Conservation (phyloP, 441 rosid species). For the Populus tomentosa region DNA sequence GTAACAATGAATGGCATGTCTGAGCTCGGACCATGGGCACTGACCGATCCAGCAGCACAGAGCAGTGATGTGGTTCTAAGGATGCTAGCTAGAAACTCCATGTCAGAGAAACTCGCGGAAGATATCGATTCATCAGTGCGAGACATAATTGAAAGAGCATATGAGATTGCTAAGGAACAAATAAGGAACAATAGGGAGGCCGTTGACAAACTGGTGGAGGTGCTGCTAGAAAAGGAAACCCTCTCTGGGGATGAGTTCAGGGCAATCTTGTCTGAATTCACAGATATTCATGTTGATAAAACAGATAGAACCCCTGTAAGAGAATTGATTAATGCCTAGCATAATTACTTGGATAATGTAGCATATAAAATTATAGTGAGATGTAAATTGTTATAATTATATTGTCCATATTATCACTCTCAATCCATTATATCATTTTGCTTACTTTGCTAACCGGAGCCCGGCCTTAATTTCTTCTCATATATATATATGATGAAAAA, state of each 20-base stretch:
- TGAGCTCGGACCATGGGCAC: conserved; percentile 65
- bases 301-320: conserved; percentile 24
- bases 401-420: too few species aligned
- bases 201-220: conserved; percentile 71
- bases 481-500: too few species aligned
- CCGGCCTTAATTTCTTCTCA: too few species aligned
- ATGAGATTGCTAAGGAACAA: conserved; percentile 55
- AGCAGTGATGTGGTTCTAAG: conserved; percentile 60
- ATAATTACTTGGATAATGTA: background rate
- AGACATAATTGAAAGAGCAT: conserved; percentile 45
- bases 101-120: conserved; percentile 68
- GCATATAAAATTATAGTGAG: too few species aligned
- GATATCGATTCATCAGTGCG: conserved; percentile 54
- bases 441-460: too few species aligned
- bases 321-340: conserved; percentile 36
- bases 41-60: conserved; percentile 51
- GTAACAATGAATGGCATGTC: conserved; percentile 82
- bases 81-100: conserved; percentile 60
- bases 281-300: conserved; percentile 26
- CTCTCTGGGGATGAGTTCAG: conserved; percentile 63
- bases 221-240: conserved; percentile 63
- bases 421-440: too few species aligned
- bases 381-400: too few species aligned
- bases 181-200: conserved; percentile 57
- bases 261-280: conserved; percentile 47